Percentiles rank a stretch among this genome's conserved stretches.
phyloP scores from a whole-genome alignment of 2,329 filamentous ascomycete genomes.

The Aspergillus fumigatiaffinis region DNA sequence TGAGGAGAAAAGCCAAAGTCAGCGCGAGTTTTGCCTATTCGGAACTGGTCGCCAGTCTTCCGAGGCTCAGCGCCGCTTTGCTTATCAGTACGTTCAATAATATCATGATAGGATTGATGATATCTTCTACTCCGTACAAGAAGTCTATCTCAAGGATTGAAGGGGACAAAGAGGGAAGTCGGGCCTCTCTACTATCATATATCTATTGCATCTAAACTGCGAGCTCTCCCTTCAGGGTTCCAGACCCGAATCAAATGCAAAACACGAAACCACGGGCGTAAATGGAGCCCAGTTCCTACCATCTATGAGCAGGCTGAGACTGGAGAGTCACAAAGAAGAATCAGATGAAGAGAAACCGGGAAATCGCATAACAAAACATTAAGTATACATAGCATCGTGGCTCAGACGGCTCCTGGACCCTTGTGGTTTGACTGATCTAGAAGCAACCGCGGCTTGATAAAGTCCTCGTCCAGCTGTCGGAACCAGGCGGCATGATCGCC shows the following conservation, averaged over 20 bases:
- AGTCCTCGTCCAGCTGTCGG: slow-evolving; percentile 89
- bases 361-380: not conserved
- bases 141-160: not conserved
- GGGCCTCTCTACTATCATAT: not conserved
- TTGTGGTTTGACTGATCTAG: slow-evolving; percentile 62
- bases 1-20: not conserved
- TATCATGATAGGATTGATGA: not conserved
- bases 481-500: slow-evolving; percentile 91
- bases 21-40: not conserved
- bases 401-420: slow-evolving; percentile 38
- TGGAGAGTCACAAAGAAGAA: not conserved
- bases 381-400: slow-evolving; percentile 8
- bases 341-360: not conserved
- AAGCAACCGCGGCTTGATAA: slow-evolving; percentile 86
- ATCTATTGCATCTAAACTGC: not conserved
- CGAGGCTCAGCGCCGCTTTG: not conserved
- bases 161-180: not conserved
- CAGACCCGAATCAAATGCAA: not conserved
- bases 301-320: not conserved
- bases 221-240: not conserved
- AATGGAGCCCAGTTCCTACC: not conserved
- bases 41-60: not conserved
- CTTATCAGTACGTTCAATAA: not conserved
- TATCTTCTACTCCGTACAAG: not conserved
- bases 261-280: not conserved